Evolutionary conservation across 495 filamentous ascomycete species (phyloP), one percentile per base, ranked within the genome.

Genomic region (Umbilicaria muhlenbergii): DNA sequence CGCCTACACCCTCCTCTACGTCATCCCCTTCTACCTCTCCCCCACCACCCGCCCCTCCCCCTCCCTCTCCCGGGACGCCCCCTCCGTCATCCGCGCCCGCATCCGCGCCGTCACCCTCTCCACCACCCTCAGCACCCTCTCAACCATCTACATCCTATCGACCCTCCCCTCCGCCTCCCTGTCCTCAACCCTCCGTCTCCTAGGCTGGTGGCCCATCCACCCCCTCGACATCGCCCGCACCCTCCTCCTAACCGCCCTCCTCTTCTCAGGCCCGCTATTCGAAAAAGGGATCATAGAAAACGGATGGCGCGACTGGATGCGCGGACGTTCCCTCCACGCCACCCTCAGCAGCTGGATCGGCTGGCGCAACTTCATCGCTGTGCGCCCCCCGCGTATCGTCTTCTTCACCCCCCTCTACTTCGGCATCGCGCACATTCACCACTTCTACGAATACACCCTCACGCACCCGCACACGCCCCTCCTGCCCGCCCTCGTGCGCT

Each of bases 341-440:
- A 65, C 64, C n/a, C 60, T 78, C 15, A 55, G 65, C 24, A 72
- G 70, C 43, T 78, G 74, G 76, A 73, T 73, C 19, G 75, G 75
- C 12, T 79, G 73, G 74, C 68, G 75, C 34, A 80, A 80, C 47
- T 75, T 67, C 55, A 60, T 85, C 39, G 75, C 73, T 21, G 76
- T 80, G 58, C 32, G 70, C 5, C 40, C 38, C 28, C 59, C 71
- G 6, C 63, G 73, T 4, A 77, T 83, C 50, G 69, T 94, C 53
- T 86, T 91, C 59, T 58, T 84, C 7, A 77, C 83, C 0, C 91
- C 91, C 2, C 61, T 96, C 10, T 83, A 93, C 61, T 98, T 98
- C 58, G 91, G 92, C 43, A 81, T 98, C 39, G 85, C 88, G 11
- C 91, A 98, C 64, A 60, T 94, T 21, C 89, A 98, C 61, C 91